These are phyloP conservation scores for Aspergillus neotritici DNA, from an alignment of 2,329 filamentous ascomycete species.

Conservation along the genomic window DNA sequence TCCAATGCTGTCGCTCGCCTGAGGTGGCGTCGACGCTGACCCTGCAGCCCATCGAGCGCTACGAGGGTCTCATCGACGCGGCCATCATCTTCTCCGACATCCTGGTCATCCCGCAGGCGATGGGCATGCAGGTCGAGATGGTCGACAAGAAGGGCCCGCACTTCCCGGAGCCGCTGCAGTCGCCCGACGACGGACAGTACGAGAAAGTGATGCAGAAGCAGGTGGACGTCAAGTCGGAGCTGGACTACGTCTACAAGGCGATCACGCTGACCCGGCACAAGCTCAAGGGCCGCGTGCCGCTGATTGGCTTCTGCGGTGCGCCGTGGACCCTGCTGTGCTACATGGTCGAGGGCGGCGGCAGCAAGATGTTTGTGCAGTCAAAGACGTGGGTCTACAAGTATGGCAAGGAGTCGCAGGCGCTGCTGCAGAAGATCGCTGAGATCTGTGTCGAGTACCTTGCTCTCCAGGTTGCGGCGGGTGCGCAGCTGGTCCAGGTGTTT, in stretches of 20 bases:
- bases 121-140: slow-evolving; percentile 99
- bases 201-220: slow-evolving; percentile 65
- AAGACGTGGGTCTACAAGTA: slow-evolving; percentile 98
- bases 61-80: slow-evolving; percentile 81
- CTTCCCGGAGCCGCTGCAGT: slow-evolving; percentile 77
- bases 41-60: slow-evolving; percentile 90
- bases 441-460: slow-evolving; percentile 93
- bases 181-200: slow-evolving; percentile 79
- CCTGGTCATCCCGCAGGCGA: slow-evolving; percentile 91
- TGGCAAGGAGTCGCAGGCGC: slow-evolving; percentile 67
- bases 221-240: slow-evolving; percentile 77
- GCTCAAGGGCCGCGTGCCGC: slow-evolving; percentile 76
- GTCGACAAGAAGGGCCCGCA: slow-evolving; percentile 93
- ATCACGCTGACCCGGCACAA: slow-evolving; percentile 88
- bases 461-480: slow-evolving; percentile 84
- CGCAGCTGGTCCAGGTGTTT: slow-evolving; percentile 94
- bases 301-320: slow-evolving; percentile 95
- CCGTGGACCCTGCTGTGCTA: slow-evolving; percentile 97
- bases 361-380: slow-evolving; percentile 85
- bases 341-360: slow-evolving; percentile 97
- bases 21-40: slow-evolving; percentile 91
- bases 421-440: slow-evolving; percentile 87
- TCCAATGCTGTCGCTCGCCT: slow-evolving; percentile 90
- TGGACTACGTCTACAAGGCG: slow-evolving; percentile 93
- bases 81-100: slow-evolving; percentile 99